Evolutionary conservation across 345 rosid genomes (phyloP).

Genomic region (Adansonia digitata): DNA sequence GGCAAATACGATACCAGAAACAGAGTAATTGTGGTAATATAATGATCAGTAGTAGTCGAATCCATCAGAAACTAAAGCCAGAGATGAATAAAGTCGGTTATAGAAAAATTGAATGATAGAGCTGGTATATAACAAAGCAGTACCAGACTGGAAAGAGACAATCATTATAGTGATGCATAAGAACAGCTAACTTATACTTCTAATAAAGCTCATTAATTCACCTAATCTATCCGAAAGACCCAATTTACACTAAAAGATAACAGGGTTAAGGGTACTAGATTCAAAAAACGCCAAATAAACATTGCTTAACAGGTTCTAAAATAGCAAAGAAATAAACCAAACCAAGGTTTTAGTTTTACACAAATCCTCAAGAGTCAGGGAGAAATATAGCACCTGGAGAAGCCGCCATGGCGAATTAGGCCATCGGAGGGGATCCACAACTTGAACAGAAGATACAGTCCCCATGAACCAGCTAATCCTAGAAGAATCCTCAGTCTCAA

Average conservation of each 20-base stretch:
- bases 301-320: no score
- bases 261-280: not conserved
- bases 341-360: not conserved
- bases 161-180: not conserved
- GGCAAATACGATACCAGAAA: not conserved
- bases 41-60: not conserved
- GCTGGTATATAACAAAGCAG: not conserved
- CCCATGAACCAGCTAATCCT: constrained; percentile 98
- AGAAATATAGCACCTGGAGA: constrained; percentile 58
- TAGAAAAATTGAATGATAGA: not conserved
- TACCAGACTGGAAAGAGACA: not conserved
- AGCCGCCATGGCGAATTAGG: constrained; percentile 92
- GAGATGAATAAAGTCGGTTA: not conserved
- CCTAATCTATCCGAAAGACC: not conserved
- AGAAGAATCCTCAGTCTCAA: constrained; percentile 88
- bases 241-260: not conserved
- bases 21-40: not conserved
- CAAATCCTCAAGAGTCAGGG: not conserved
- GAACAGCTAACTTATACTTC: not conserved
- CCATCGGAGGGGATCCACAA: constrained; percentile 86
- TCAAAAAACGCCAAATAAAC: not conserved
- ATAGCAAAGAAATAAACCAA: not conserved
- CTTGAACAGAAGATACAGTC: constrained; percentile 75
- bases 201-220: not conserved
- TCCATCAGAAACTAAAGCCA: not conserved